A percentile compares a stretch with the other conserved stretches of the same genome.
Evolutionary conservation across 805 yeast genomes (phyloP).

Genomic region (Candida nanaspora): DNA sequence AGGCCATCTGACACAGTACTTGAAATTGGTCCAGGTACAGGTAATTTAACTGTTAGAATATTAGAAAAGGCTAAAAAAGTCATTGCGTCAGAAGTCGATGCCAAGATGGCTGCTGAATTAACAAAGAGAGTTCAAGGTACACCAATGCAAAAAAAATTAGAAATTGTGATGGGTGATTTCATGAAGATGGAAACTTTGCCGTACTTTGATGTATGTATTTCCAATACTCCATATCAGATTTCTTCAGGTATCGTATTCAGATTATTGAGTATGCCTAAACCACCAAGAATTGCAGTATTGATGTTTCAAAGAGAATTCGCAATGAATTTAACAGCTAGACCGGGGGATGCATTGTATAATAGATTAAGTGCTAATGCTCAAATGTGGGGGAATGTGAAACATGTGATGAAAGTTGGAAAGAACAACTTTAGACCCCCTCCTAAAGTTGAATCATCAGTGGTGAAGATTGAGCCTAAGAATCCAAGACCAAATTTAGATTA

Average conservation of each 20-base stretch:
- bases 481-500: conserved; percentile 95
- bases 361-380: conserved; percentile 94
- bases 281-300: conserved; percentile 90
- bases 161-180: conserved; percentile 89
- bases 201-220: conserved; percentile 90
- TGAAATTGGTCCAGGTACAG: conserved; percentile 99
- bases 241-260: conserved; percentile 95
- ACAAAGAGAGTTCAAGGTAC: conserved; percentile 97
- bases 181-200: conserved; percentile 88
- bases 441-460: conserved; percentile 95
- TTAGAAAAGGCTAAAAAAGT: conserved; percentile 89
- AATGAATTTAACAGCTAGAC: conserved; percentile 83
- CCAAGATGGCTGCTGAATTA: conserved; percentile 99
- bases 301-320: conserved; percentile 99
- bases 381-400: conserved; percentile 99
- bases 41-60: conserved; percentile 90
- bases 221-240: conserved; percentile 96
- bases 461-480: conserved; percentile 80
- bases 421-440: conserved; percentile 98
- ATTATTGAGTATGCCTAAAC: conserved; percentile 80
- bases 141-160: conserved; percentile 86
- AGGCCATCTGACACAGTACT: conserved; percentile 88
- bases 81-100: conserved; percentile 97
- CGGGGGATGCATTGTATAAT: conserved; percentile 93
- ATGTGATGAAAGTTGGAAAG: conserved; percentile 96